Percentiles rank a stretch among this genome's conserved stretches.
Conservation (phyloP, 495 filamentous ascomycete species). For the Platismatia glauca region DNA sequence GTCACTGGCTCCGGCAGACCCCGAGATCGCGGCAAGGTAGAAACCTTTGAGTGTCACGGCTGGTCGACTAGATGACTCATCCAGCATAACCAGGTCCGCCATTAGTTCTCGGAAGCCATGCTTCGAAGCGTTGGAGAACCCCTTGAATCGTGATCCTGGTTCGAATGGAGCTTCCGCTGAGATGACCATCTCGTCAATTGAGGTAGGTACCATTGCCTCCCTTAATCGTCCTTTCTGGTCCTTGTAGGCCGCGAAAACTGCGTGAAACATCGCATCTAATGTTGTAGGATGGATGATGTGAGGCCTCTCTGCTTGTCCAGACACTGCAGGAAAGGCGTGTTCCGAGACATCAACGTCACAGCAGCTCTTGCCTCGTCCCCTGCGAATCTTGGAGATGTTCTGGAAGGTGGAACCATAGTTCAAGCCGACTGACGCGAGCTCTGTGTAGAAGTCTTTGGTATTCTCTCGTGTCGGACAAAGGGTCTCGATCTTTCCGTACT, state of each 20-base stretch:
- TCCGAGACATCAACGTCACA: conserved; percentile 6
- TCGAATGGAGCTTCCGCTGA: conserved; percentile 15
- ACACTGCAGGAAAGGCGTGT: background rate
- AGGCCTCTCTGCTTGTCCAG: background rate
- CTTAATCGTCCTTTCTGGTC: conserved; percentile 7
- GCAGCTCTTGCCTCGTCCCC: conserved; percentile 6
- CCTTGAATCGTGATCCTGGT: conserved; percentile 12
- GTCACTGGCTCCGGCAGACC: background rate
- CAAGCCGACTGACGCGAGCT: conserved; percentile 10
- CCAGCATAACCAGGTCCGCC: conserved; percentile 14
- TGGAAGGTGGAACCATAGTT: conserved; percentile 29
- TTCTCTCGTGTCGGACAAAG: conserved; percentile 12
- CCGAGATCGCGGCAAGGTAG: conserved; percentile 13
- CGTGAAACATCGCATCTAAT: conserved; percentile 17
- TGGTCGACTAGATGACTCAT: conserved; percentile 7
- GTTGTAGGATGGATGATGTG: conserved; percentile 19
- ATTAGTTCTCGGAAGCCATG: conserved; percentile 21
- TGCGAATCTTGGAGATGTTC: conserved; percentile 23
- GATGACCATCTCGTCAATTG: conserved; percentile 20
- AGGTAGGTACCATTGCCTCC: conserved; percentile 21
- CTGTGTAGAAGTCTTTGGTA: conserved; percentile 11
- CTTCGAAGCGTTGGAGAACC: conserved; percentile 14
- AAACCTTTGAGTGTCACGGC: conserved; percentile 14
- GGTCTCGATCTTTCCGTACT: conserved; percentile 6
- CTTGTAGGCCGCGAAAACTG: conserved; percentile 19